A percentile compares a stretch with the other conserved stretches of the same genome.
Conservation (phyloP, 1,284 basidiomycete species). For the Marasmius sp. region DNA sequence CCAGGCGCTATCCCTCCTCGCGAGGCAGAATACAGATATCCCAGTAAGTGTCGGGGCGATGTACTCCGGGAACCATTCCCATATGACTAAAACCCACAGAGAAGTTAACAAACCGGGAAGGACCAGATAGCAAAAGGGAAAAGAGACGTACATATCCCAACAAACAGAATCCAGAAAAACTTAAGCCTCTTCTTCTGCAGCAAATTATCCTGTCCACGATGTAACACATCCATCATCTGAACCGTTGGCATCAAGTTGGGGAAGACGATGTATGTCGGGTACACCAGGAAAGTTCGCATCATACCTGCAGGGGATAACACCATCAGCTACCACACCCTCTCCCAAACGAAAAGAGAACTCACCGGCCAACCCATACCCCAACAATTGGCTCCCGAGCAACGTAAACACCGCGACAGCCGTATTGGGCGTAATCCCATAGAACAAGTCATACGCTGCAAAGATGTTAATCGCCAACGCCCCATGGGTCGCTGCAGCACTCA, state of each 20-base stretch:
- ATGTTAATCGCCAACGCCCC: slow-evolving; percentile 44
- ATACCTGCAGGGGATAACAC: slow-evolving; percentile 9
- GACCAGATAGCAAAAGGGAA: background rate
- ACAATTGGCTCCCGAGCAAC: slow-evolving; percentile 37
- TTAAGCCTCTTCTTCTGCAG: slow-evolving; percentile 35
- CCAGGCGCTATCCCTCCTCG: slow-evolving; percentile 50
- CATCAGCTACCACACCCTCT: slow-evolving; percentile 9
- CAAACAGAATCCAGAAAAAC: slow-evolving; percentile 46
- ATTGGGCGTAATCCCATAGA: slow-evolving; percentile 35
- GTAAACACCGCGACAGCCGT: slow-evolving; percentile 37
- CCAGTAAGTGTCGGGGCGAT: slow-evolving; percentile 46
- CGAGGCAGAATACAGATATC: slow-evolving; percentile 58
- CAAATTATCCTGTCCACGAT: slow-evolving; percentile 12
- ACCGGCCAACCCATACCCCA: slow-evolving; percentile 41
- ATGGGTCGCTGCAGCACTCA: slow-evolving; percentile 54
- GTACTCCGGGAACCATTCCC: slow-evolving; percentile 44
- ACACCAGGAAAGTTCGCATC: slow-evolving; percentile 25
- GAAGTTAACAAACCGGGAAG: background rate
- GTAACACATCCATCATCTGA: slow-evolving; percentile 23
- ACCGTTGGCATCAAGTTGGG: slow-evolving; percentile 32
- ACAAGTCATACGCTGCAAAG: slow-evolving; percentile 37
- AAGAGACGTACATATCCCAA: slow-evolving; percentile 30
- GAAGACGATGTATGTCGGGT: slow-evolving; percentile 25
- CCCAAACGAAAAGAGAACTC: background rate
- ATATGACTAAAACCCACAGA: slow-evolving; percentile 28